These are phyloP conservation scores for Wolfiporia cocos DNA, from an alignment of 1,284 basidiomycete genomes.

Conservation along the genomic window DNA sequence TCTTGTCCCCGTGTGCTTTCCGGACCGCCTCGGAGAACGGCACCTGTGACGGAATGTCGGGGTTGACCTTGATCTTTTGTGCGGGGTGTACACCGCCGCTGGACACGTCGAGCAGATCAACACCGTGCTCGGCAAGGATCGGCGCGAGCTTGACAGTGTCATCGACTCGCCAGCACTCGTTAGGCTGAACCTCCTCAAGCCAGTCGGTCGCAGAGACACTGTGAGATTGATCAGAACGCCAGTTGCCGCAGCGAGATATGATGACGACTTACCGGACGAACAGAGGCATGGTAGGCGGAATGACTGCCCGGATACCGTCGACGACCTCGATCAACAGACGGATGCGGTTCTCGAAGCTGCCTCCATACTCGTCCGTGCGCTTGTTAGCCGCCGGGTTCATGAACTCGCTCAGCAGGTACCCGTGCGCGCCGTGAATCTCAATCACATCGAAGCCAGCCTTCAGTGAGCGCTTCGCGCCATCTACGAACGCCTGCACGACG, in stretches of 20 bases:
- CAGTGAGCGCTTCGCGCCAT: conserved; percentile 47
- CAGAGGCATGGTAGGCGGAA: conserved; percentile 56
- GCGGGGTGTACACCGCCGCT: conserved; percentile 43
- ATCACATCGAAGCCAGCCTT: conserved; percentile 40
- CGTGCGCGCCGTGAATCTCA: conserved; percentile 34
- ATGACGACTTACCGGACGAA: conserved; percentile 50
- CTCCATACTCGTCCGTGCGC: conserved; percentile 54
- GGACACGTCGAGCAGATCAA: conserved; percentile 55
- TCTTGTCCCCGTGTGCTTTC: conserved; percentile 25
- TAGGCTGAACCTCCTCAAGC: conserved; percentile 40
- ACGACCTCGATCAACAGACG: conserved; percentile 42
- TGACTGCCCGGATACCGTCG: conserved; percentile 37
- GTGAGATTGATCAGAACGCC: conserved; percentile 17
- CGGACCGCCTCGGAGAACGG: conserved; percentile 42
- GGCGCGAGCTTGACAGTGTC: conserved; percentile 45
- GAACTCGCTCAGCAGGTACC: conserved; percentile 37
- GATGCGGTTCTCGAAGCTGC: conserved; percentile 44
- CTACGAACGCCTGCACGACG: conserved; percentile 54
- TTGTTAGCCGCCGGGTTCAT: conserved; percentile 49
- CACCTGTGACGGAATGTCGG: conserved; percentile 37
- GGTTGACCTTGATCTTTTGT: conserved; percentile 16
- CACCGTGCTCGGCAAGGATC: conserved; percentile 43
- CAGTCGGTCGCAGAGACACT: conserved; percentile 52
- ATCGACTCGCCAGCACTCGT: conserved; percentile 46
- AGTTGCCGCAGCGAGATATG: neutral